Base-by-base conservation (phyloP, 1,284 basidiomycete species). In the Vanrija humicola region DNA sequence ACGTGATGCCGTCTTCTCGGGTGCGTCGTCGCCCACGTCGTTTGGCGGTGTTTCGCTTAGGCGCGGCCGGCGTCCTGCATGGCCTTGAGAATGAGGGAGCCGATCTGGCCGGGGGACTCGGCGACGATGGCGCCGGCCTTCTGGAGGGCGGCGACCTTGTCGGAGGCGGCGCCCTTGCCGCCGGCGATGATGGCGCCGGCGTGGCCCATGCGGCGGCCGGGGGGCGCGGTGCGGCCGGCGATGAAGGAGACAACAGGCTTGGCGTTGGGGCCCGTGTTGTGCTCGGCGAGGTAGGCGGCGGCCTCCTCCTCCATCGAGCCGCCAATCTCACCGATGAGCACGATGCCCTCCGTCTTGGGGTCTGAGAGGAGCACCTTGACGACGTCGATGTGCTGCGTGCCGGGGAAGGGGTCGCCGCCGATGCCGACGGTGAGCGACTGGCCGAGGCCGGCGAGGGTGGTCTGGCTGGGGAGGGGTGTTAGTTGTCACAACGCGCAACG, bases 301-400 rank as follows among this genome's bases (percentile, higher is more conserved):
- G 96, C 96, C 66, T 98, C 95, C 77, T 99, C 96, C 79, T 99
- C 96, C 94, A 98, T 98, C 18, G 89, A 88, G 26, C 96, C 96
- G 67, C 96, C 96, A 69, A 99, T 99, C 79, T 99, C 96, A 65
- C 96, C 96, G 69, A 99, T 99, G 65, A 98, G 82, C 54, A 99
- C 95, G 64, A 99, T 94, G 68, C 92, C 93, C 79, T 96, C 85
- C 2, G 93, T 97, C 57, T 86, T 85, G 63, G 89, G 87, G 73
- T 99, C 95, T 34, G 94, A 86, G 57, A 99, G 85, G 81, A 98
- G 91, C 61, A 98, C 85, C 78, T 96, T 98, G 79, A 99, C 82
- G 56, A 93, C 91, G 77, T 99, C 96, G 63, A 97, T 77, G 77
- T 93, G 95, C 77, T 90, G 90, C 43, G 92, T 97, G 57, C 75